These are phyloP conservation scores for Ascochyta clinopodiicola DNA, from an alignment of 2,329 filamentous ascomycete genomes.

Conservation along the genomic window DNA sequence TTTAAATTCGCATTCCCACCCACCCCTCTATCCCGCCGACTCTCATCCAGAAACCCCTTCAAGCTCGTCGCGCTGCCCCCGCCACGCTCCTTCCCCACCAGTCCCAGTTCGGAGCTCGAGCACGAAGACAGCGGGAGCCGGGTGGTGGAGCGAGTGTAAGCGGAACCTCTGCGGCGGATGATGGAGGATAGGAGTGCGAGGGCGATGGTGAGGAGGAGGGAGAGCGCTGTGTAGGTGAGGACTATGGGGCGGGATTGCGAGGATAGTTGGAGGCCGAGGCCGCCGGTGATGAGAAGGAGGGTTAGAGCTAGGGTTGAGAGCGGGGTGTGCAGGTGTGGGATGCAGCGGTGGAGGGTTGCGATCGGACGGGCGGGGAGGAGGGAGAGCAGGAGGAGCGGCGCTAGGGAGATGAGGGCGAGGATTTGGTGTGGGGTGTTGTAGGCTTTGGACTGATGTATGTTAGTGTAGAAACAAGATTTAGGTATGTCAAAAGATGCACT, in stretches of 20 bases:
- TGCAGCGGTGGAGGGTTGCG: conserved; percentile 47
- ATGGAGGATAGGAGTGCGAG: conserved; percentile 32
- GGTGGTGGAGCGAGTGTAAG: conserved; percentile 27
- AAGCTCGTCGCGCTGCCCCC: conserved; percentile 21
- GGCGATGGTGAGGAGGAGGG: conserved; percentile 16
- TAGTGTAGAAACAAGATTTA: not conserved
- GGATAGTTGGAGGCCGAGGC: conserved; percentile 42
- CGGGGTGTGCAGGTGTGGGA: conserved; percentile 47
- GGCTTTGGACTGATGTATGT: conserved; percentile 46
- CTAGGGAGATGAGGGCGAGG: conserved; percentile 58
- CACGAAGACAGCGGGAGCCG: conserved; percentile 20
- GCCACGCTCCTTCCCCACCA: conserved; percentile 19
- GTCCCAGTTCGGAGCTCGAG: conserved; percentile 31
- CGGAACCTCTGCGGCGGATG: conserved; percentile 36
- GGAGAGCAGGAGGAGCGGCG: conserved; percentile 35
- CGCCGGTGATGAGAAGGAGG: conserved; percentile 41
- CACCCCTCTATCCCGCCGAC: conserved; percentile 14
- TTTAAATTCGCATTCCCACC: not conserved
- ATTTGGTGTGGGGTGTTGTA: conserved; percentile 57
- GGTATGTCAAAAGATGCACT: conserved; percentile 9
- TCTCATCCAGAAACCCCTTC: conserved; percentile 13
- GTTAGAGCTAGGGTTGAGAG: conserved; percentile 52
- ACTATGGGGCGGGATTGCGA: conserved; percentile 31
- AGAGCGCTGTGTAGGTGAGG: conserved; percentile 32
- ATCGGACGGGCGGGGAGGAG: conserved; percentile 32